Evolutionary conservation across 805 yeast species (phyloP).

Genomic region (Isabelozyma rhagii): DNA sequence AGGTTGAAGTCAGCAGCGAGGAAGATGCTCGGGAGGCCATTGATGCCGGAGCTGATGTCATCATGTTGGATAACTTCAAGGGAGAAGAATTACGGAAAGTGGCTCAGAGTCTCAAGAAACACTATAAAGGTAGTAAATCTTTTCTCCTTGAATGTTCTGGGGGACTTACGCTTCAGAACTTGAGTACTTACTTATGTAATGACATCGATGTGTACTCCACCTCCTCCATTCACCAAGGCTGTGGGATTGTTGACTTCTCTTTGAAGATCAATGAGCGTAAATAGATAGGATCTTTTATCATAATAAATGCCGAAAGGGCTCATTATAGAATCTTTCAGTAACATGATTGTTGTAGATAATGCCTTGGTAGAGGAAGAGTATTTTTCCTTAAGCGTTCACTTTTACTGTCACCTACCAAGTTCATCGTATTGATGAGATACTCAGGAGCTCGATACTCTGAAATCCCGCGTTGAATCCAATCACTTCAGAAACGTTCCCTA

Average conservation of each 20-base stretch:
- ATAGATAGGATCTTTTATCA: not conserved
- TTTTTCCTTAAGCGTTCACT: too few relatives aligned
- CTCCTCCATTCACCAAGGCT: constrained; percentile 90
- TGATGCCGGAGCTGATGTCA: constrained; percentile 90
- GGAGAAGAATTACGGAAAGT: constrained; percentile 63
- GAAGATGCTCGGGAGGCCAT: constrained; percentile 91
- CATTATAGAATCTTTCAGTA: not conserved
- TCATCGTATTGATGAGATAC: constrained; percentile 36
- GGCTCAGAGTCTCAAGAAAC: constrained; percentile 58
- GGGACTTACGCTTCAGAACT: constrained; percentile 72
- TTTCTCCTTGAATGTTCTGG: constrained; percentile 90
- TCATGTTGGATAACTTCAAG: constrained; percentile 87
- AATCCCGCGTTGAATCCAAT: constrained; percentile 43
- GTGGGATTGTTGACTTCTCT: constrained; percentile 76
- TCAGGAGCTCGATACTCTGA: constrained; percentile 33
- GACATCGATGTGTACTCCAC: constrained; percentile 90
- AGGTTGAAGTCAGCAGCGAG: constrained; percentile 86
- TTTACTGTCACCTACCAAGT: not conserved
- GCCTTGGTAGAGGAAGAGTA: too few relatives aligned
- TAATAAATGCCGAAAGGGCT: not conserved
- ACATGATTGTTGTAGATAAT: too few relatives aligned
- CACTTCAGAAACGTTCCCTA: constrained; percentile 33
- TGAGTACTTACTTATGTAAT: constrained; percentile 62
- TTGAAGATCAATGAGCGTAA: constrained; percentile 53
- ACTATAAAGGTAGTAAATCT: constrained; percentile 47